Evolutionary conservation across 2,329 filamentous ascomycete species (phyloP).

Genomic region (Mycosphaerella sp.): DNA sequence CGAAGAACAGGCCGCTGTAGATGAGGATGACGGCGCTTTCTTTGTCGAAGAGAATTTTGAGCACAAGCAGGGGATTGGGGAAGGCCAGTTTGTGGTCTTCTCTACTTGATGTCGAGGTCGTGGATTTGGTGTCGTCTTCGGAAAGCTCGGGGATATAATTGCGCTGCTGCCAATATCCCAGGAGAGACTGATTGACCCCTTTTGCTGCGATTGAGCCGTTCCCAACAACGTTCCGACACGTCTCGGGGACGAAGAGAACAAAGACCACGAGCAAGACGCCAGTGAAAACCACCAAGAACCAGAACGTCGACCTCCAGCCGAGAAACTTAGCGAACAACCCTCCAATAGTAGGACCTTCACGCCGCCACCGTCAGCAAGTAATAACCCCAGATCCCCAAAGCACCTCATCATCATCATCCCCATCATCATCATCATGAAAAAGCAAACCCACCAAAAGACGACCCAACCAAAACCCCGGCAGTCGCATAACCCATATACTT

Average conservation of each 20-base stretch:
- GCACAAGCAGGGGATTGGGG: conserved; percentile 37
- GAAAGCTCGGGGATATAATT: conserved; percentile 11
- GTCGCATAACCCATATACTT: conserved; percentile 37
- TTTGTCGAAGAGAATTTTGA: conserved; percentile 36
- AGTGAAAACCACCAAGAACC: conserved; percentile 41
- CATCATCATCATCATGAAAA: no score
- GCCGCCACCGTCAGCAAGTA: not conserved
- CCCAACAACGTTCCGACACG: conserved; percentile 39
- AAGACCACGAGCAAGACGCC: conserved; percentile 30
- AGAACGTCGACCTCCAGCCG: conserved; percentile 37
- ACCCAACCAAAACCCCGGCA: conserved; percentile 20
- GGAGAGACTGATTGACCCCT: conserved; percentile 27
- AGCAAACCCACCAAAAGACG: conserved; percentile 16
- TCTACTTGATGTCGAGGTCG: not conserved
- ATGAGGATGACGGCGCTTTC: conserved; percentile 22
- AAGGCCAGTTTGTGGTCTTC: conserved; percentile 26
- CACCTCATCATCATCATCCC: no score
- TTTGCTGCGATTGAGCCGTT: conserved; percentile 32
- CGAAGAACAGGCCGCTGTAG: conserved; percentile 37
- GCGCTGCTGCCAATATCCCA: conserved; percentile 25
- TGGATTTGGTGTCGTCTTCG: conserved; percentile 10
- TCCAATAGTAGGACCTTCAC: conserved; percentile 23
- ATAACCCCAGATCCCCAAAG: not conserved
- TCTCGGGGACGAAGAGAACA: conserved; percentile 35
- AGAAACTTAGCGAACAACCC: conserved; percentile 34